These are phyloP conservation scores for Penicillium angulare DNA, from an alignment of 495 filamentous ascomycete genomes.

Conservation along the genomic window DNA sequence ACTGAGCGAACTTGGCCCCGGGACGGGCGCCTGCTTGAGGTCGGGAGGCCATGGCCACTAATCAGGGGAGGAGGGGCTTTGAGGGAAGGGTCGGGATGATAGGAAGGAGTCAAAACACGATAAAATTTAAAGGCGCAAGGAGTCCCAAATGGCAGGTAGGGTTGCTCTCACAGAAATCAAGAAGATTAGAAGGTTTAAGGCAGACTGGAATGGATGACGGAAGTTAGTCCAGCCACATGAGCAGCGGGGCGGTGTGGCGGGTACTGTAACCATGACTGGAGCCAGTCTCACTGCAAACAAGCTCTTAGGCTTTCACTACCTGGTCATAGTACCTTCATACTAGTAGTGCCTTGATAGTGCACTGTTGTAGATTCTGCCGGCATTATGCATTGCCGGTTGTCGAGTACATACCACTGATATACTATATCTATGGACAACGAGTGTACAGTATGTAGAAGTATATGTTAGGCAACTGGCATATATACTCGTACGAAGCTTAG, in stretches of 20 bases:
- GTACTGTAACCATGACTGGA: slow-evolving; percentile 8
- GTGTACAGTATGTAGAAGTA: too few species aligned
- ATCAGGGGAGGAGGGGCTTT: slow-evolving; percentile 19
- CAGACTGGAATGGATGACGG: slow-evolving; percentile 29
- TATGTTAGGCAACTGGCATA: too few species aligned
- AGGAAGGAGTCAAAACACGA: neutral
- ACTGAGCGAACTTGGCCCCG: slow-evolving; percentile 91
- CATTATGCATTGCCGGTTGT: neutral
- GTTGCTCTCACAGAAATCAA: slow-evolving; percentile 2
- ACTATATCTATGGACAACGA: too few species aligned
- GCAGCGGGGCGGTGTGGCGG: slow-evolving; percentile 33
- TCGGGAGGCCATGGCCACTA: slow-evolving; percentile 70
- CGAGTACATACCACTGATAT: too few species aligned
- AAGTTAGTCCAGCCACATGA: slow-evolving; percentile 27
- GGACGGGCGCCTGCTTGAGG: slow-evolving; percentile 71
- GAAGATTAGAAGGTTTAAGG: slow-evolving; percentile 20
- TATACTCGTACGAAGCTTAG: too few species aligned
- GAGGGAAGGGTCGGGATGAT: neutral
- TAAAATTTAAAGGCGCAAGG: slow-evolving; percentile 3
- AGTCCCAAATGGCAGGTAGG: neutral
- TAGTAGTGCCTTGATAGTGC: neutral
- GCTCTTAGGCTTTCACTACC: neutral
- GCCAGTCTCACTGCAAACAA: neutral
- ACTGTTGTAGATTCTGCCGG: neutral
- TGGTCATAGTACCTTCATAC: neutral